A percentile compares a stretch with the other conserved stretches of the same genome.
Conservation (phyloP, 306 rosid genomes). For the Cicer yamashitae region DNA sequence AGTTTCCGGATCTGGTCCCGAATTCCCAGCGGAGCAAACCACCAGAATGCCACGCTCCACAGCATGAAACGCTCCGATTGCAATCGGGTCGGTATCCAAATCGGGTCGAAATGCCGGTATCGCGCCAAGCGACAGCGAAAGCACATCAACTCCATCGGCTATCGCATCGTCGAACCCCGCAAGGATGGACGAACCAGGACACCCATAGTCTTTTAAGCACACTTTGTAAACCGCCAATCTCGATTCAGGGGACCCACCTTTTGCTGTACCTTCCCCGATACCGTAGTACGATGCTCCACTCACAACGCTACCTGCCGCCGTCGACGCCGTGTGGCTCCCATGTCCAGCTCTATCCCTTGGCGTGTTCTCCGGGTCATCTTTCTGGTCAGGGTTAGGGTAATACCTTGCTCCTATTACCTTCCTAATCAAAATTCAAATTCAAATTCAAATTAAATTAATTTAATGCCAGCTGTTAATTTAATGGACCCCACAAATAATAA, state of each 20-base stretch:
- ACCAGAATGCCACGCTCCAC: constrained; percentile 68
- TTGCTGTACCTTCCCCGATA: constrained; percentile 66
- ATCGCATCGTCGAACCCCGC: constrained; percentile 82
- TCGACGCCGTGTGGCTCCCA: constrained; percentile 82
- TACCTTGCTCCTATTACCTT: constrained; percentile 89
- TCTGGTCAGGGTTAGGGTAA: constrained; percentile 39
- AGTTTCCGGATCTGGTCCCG: constrained; percentile 50
- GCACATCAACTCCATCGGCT: constrained; percentile 72
- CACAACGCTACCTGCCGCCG: constrained; percentile 72
- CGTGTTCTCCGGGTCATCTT: constrained; percentile 15
- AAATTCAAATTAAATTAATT: neutral
- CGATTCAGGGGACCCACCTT: constrained; percentile 78
- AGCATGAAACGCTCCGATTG: constrained; percentile 87
- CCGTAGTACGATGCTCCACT: constrained; percentile 68
- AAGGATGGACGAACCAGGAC: constrained; percentile 67
- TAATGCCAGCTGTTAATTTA: neutral
- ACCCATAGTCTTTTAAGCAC: constrained; percentile 49
- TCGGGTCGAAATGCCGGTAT: neutral
- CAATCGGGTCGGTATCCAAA: constrained; percentile 53
- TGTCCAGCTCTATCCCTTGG: constrained; percentile 69
- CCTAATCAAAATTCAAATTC: constrained; percentile 37
- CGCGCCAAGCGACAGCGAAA: constrained; percentile 75
- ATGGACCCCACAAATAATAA: neutral
- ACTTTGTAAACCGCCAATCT: constrained; percentile 79
- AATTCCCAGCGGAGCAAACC: constrained; percentile 81